Conservation (phyloP, 345 rosid genomes). For the Leavenworthia alabamica region DNA sequence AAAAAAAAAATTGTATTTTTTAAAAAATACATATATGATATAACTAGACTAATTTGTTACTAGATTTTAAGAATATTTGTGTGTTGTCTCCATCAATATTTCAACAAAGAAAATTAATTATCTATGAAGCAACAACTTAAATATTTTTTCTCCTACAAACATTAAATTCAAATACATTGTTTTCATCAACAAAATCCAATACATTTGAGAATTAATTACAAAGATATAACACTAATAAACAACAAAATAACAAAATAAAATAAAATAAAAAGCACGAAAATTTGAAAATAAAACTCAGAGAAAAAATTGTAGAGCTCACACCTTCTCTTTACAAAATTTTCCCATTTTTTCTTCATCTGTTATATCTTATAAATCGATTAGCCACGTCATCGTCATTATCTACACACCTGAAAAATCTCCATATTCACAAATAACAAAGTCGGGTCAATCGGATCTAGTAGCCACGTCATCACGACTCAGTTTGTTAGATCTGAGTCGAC, state of each 20-base stretch:
- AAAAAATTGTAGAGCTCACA: neutral
- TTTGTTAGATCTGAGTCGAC: conserved; percentile 3
- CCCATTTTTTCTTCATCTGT: neutral
- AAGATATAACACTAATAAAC: conserved; percentile 2
- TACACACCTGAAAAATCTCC: conserved; percentile 14
- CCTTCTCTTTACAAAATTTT: neutral
- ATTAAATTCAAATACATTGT: neutral
- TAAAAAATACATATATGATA: too few relatives aligned
- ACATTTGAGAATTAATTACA: conserved; percentile 5
- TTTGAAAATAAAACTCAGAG: neutral
- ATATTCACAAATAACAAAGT: neutral
- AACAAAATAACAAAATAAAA: neutral
- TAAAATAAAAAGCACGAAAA: neutral
- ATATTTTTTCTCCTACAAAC: too few relatives aligned
- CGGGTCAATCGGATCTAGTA: neutral
- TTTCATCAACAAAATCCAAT: too few relatives aligned
- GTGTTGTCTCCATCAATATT: too few relatives aligned
- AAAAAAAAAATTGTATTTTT: too few relatives aligned
- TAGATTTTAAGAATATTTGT: too few relatives aligned
- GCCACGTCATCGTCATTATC: neutral
- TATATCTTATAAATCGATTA: neutral
- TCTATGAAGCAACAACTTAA: too few relatives aligned
- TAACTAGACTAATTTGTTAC: too few relatives aligned
- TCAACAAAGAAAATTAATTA: too few relatives aligned
- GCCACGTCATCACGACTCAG: neutral